Evolutionary conservation across 441 rosid genomes (phyloP), one percentile per base, ranked within the genome.

Genomic region (Corymbia citriodora): DNA sequence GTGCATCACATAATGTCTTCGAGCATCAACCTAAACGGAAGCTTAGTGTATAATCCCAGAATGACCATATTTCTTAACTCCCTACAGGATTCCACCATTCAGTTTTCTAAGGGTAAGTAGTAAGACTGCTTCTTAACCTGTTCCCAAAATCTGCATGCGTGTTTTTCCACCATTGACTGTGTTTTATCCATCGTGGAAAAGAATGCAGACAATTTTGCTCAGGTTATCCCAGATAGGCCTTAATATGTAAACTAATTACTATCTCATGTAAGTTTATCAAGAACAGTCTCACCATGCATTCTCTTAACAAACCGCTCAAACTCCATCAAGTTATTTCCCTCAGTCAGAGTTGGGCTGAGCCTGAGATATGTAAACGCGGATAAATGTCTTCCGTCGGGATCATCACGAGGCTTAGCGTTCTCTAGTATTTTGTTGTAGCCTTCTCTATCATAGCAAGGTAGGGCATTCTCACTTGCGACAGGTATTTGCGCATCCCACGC

Each of bases 311-410:
- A 97, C 29, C 92, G 95, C 87, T 97, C 96, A 72, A 98, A 97
- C 92, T 98, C 99, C 89, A 95, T 90, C 88, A 96, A 92, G 95
- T 96, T 96, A 55, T 94, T 96, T 91, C 96, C 94, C 93, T 98
- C 98, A 97, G 96, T 93, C 55, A 98, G 98, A 92, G 92, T 91
- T 40, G 97, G 93, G 81, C 92, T 90, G 90, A 98, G 99, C 92
- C 99, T 96, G 88, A 94, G 96, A 93, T 96, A 97, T n/a, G 96
- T 95, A 93, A 96, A 97, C 59, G 97, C 95, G 89, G 93, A 95
- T 90, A 96, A 92, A 91, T 96, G 98, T 87, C 96, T 95, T 92
- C 96, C 95, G 89, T 96, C 97, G 81, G 99, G 99, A 95, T 98
- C 96, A 92, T 93, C 95, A 18, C 92, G 91, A 91, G 98, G 97